Conservation (phyloP, 495 filamentous ascomycete genomes). For the Podospora pseudocomata region DNA sequence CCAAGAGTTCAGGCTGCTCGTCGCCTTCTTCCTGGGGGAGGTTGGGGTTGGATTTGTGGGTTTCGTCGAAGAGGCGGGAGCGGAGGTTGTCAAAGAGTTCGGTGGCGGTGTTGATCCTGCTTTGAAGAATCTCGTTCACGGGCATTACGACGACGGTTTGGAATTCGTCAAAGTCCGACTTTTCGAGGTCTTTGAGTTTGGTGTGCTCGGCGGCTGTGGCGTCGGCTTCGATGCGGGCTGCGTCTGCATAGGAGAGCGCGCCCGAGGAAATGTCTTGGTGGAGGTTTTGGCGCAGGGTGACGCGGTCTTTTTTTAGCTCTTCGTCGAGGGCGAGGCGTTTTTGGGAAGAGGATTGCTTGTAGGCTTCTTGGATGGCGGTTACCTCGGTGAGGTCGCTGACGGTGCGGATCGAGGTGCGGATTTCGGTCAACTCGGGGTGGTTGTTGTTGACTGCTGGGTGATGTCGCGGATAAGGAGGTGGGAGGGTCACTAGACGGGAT, state of each 20-base stretch:
- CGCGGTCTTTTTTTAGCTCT: slow-evolving; percentile 40
- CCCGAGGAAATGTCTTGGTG: slow-evolving; percentile 70
- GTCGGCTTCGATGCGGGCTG: slow-evolving; percentile 67
- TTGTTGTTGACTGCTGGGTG: slow-evolving; percentile 94
- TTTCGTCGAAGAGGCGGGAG: slow-evolving; percentile 67
- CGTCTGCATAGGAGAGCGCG: slow-evolving; percentile 72
- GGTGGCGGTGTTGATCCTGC: slow-evolving; percentile 59
- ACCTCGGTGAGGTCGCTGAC: slow-evolving; percentile 74
- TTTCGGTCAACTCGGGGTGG: slow-evolving; percentile 79
- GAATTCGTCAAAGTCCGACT: slow-evolving; percentile 72
- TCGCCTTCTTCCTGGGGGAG: slow-evolving; percentile 90
- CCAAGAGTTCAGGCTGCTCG: slow-evolving; percentile 87
- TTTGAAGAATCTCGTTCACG: slow-evolving; percentile 66
- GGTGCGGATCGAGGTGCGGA: slow-evolving; percentile 68
- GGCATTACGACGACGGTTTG: slow-evolving; percentile 72
- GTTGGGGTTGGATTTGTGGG: slow-evolving; percentile 67
- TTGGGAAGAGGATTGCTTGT: slow-evolving; percentile 42
- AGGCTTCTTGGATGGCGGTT: slow-evolving; percentile 62
- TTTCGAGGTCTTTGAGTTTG: slow-evolving; percentile 58
- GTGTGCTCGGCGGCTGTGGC: slow-evolving; percentile 60
- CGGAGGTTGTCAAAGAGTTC: slow-evolving; percentile 68
- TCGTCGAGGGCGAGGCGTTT: slow-evolving; percentile 43
- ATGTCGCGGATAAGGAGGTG: slow-evolving; percentile 85
- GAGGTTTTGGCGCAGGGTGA: slow-evolving; percentile 55
- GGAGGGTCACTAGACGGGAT: slow-evolving; percentile 85